Evolutionary conservation across 2,329 filamentous ascomycete genomes (phyloP).

Genomic region (Fusarium chlamydosporum): DNA sequence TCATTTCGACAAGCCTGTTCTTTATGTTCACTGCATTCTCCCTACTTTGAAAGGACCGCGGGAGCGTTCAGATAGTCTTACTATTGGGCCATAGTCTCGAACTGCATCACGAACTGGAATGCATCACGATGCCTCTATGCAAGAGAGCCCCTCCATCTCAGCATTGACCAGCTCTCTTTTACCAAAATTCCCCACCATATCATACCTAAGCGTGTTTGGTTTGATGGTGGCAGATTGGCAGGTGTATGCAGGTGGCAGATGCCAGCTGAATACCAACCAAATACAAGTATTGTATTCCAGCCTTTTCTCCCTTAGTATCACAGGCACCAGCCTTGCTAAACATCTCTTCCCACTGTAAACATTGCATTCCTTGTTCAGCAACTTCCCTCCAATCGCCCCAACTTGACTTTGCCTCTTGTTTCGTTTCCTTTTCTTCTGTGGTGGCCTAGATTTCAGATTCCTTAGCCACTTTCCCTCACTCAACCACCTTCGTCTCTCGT

Average conservation of each 20-base stretch:
- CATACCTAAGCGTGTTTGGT: slow-evolving; percentile 28
- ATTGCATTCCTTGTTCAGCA: slow-evolving; percentile 51
- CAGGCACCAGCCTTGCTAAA: slow-evolving; percentile 45
- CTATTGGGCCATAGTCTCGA: slow-evolving; percentile 24
- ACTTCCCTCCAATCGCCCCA: slow-evolving; percentile 19
- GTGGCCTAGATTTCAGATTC: slow-evolving; percentile 25
- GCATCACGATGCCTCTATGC: slow-evolving; percentile 44
- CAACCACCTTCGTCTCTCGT: slow-evolving; percentile 28
- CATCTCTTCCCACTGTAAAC: slow-evolving; percentile 47
- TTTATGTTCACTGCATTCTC: slow-evolving; percentile 17
- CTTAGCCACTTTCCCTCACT: slow-evolving; percentile 22
- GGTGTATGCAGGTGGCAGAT: slow-evolving; percentile 46
- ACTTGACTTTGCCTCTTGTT: slow-evolving; percentile 39
- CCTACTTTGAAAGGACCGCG: slow-evolving; percentile 29
- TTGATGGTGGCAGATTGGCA: slow-evolving; percentile 31
- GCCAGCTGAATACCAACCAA: slow-evolving; percentile 44
- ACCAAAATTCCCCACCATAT: slow-evolving; percentile 38
- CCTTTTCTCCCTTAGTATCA: slow-evolving; percentile 41
- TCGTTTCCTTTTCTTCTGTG: slow-evolving; percentile 31
- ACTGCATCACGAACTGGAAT: slow-evolving; percentile 48
- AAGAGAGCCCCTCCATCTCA: slow-evolving; percentile 29
- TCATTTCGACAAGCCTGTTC: slow-evolving; percentile 1
- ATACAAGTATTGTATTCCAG: slow-evolving; percentile 38
- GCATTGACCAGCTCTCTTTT: slow-evolving; percentile 29
- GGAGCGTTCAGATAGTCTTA: slow-evolving; percentile 13